Evolutionary conservation across 176 grass and related monocot genomes (phyloP).

Genomic region (Oryza coarctata): DNA sequence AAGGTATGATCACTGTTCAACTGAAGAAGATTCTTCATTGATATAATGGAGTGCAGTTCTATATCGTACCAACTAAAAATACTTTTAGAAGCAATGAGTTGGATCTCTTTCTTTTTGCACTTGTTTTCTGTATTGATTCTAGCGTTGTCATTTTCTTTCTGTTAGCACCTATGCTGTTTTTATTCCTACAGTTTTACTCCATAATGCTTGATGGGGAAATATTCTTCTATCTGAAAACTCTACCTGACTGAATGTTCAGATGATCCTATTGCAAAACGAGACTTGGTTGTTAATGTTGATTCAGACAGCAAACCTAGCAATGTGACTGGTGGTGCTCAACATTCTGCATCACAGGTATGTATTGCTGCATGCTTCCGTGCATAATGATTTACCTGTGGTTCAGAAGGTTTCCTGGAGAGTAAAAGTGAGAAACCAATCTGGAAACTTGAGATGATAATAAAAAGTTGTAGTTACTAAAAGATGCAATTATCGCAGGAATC

Average conservation of each 20-base stretch:
- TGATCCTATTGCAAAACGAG: slow-evolving; percentile 88
- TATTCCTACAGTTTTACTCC: not conserved
- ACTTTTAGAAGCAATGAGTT: not conserved
- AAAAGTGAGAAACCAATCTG: slow-evolving; percentile 8
- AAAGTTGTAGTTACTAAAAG: slow-evolving; percentile 9
- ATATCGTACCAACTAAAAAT: not conserved
- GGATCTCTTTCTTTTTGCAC: not conserved
- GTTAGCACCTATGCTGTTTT: not conserved
- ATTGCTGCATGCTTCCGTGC: not conserved
- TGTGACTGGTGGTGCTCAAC: slow-evolving; percentile 39
- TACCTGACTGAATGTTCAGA: slow-evolving; percentile 47
- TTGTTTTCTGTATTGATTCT: not conserved
- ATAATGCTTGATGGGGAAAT: not conserved
- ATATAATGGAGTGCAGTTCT: slow-evolving; percentile 13
- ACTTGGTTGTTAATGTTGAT: slow-evolving; percentile 39
- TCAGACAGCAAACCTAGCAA: slow-evolving; percentile 46
- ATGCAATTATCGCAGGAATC: slow-evolving; percentile 27
- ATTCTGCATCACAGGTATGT: slow-evolving; percentile 55
- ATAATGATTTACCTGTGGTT: not conserved
- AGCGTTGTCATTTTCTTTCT: not conserved
- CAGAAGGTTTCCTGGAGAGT: not conserved
- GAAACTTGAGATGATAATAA: not conserved
- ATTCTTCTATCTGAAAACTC: slow-evolving; percentile 15
- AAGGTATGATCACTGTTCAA: slow-evolving; percentile 58
- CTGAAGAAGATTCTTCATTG: not conserved